phyloP scores from a whole-genome alignment of 164 flowering plant species.

The Berberis thunbergii region DNA sequence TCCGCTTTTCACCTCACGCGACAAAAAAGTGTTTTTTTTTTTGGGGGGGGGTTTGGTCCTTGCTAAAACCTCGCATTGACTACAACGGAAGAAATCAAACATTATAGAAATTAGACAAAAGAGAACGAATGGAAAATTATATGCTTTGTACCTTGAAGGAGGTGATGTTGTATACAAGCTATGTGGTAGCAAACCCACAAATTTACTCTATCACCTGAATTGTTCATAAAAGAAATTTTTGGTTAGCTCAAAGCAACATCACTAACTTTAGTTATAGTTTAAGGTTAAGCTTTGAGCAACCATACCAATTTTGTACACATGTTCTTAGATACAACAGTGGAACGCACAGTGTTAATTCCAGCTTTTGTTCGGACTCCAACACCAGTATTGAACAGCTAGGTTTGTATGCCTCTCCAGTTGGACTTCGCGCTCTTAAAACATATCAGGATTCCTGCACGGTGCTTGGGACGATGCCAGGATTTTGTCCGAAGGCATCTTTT shows the following conservation, averaged over 20 bases:
- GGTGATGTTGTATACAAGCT: conserved; percentile 34
- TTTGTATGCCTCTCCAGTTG: conserved; percentile 35
- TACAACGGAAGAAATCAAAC: too few species aligned
- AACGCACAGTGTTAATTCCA: conserved; percentile 31
- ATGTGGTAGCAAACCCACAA: conserved; percentile 32
- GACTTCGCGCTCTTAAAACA: conserved; percentile 26
- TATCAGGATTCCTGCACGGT: conserved; percentile 31
- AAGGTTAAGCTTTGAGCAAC: background rate
- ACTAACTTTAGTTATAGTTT: background rate
- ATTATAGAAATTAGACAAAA: background rate
- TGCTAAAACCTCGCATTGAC: too few species aligned
- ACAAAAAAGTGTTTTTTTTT: background rate
- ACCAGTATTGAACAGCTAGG: conserved; percentile 29
- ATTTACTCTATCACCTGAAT: conserved; percentile 76
- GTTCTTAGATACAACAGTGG: conserved; percentile 41
- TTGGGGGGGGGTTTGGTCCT: background rate
- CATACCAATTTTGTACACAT: conserved; percentile 48
- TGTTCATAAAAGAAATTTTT: conserved; percentile 1
- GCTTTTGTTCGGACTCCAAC: conserved; percentile 43
- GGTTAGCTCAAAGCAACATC: background rate
- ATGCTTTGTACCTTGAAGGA: conserved; percentile 46
- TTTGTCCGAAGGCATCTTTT: conserved; percentile 46
- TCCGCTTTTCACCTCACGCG: background rate
- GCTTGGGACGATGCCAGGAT: conserved; percentile 33
- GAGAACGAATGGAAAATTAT: background rate